These are phyloP conservation scores for Diddensiella transvaalensis DNA, from an alignment of 805 yeast genomes.

Conservation along the genomic window DNA sequence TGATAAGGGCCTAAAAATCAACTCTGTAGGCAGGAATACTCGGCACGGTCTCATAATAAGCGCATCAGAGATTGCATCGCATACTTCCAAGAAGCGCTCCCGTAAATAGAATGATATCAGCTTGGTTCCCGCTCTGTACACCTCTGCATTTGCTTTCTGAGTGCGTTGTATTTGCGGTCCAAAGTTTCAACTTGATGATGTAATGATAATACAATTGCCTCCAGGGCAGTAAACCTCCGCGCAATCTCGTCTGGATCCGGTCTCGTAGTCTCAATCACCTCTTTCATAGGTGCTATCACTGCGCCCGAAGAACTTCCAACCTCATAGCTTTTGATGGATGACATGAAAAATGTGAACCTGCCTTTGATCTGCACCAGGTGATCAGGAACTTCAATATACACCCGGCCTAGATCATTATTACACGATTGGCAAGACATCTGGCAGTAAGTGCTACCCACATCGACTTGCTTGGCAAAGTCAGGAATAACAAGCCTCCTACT, in stretches of 20 bases:
- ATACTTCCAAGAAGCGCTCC: slow-evolving; percentile 13
- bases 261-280: slow-evolving; percentile 3
- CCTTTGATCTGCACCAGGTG: slow-evolving; percentile 20
- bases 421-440: slow-evolving; percentile 23
- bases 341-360: slow-evolving; percentile 23
- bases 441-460: slow-evolving; percentile 24
- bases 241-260: slow-evolving; percentile 19
- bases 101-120: background rate
- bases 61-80: slow-evolving; percentile 55
- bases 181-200: slow-evolving; percentile 8
- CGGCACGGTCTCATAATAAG: slow-evolving; percentile 74
- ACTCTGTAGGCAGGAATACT: slow-evolving; percentile 72
- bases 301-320: slow-evolving; percentile 16
- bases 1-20: slow-evolving; percentile 75
- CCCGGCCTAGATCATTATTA: slow-evolving; percentile 21
- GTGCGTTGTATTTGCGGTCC: too few relatives aligned
- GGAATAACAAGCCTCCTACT: slow-evolving; percentile 8
- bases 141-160: background rate
- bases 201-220: slow-evolving; percentile 14
- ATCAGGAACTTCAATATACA: slow-evolving; percentile 28
- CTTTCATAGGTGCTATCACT: slow-evolving; percentile 2
- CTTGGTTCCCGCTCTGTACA: background rate
- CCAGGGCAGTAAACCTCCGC: slow-evolving; percentile 17
- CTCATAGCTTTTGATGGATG: slow-evolving; percentile 23
- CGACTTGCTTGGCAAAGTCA: slow-evolving; percentile 18